Conservation (phyloP, 179 eudicot species). For the Beta macrorhiza region DNA sequence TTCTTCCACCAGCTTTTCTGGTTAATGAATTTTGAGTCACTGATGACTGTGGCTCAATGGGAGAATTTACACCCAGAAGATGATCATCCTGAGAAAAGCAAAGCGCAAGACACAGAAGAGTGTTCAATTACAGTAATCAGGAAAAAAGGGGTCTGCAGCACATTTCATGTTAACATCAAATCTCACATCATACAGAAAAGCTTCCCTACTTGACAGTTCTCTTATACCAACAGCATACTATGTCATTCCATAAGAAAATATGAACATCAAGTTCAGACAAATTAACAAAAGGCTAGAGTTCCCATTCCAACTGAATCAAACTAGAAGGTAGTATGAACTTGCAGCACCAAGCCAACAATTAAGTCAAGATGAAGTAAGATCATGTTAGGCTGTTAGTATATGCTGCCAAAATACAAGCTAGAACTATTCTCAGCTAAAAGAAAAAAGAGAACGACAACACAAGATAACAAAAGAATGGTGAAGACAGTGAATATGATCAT, state of each 20-base stretch:
- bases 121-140: slow-evolving; percentile 1
- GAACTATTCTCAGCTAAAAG: neutral
- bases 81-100: slow-evolving; percentile 59
- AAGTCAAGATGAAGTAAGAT: neutral
- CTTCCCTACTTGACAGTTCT: neutral
- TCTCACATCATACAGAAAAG: neutral
- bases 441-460: too few species aligned
- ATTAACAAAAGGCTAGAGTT: neutral
- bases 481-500: neutral
- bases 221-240: neutral
- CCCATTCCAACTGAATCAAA: neutral
- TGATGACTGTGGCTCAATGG: slow-evolving; percentile 50
- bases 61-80: slow-evolving; percentile 53
- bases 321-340: neutral
- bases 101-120: slow-evolving; percentile 16
- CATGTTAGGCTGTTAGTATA: neutral
- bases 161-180: neutral
- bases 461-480: neutral
- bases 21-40: slow-evolving; percentile 64
- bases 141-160: neutral
- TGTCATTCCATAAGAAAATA: neutral
- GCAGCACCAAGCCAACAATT: neutral
- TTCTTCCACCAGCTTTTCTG: slow-evolving; percentile 97
- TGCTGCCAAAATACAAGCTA: neutral
- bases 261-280: neutral